Evolutionary conservation across 805 yeast species (phyloP).

Genomic region (Metschnikowia baotianmanensis): DNA sequence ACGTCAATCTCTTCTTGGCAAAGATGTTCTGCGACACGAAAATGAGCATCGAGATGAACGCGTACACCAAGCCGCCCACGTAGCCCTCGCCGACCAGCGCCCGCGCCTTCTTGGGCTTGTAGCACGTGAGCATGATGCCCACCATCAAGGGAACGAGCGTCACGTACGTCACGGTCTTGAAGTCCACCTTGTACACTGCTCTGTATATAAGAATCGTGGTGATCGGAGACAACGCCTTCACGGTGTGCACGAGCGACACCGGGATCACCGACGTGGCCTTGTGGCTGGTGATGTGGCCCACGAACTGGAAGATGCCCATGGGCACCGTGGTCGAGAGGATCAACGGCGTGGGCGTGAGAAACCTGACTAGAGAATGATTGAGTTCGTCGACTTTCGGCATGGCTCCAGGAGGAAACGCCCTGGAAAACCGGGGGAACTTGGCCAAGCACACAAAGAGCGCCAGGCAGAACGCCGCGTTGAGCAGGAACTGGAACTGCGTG

Average conservation of each 20-base stretch:
- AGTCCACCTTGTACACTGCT: constrained; percentile 54
- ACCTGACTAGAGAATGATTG: constrained; percentile 31
- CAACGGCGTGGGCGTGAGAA: constrained; percentile 53
- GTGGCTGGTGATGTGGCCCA: constrained; percentile 89
- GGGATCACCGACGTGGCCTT: constrained; percentile 91
- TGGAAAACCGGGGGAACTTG: constrained; percentile 22
- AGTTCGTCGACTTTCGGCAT: constrained; percentile 20
- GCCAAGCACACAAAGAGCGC: constrained; percentile 39
- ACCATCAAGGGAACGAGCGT: constrained; percentile 74
- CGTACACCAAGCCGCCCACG: constrained; percentile 45
- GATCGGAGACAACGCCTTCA: constrained; percentile 88
- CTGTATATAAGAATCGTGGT: constrained; percentile 82
- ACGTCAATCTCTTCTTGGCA: constrained; percentile 69
- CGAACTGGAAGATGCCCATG: constrained; percentile 91
- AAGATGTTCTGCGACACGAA: constrained; percentile 78
- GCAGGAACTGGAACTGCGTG: constrained; percentile 80
- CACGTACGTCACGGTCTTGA: constrained; percentile 64
- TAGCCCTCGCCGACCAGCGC: constrained; percentile 18
- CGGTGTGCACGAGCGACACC: constrained; percentile 92
- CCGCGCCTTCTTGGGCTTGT: constrained; percentile 38
- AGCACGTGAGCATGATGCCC: constrained; percentile 84
- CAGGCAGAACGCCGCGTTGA: constrained; percentile 64
- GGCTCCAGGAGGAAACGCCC: constrained; percentile 17
- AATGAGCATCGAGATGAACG: constrained; percentile 57
- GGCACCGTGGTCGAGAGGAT: constrained; percentile 74